Percentiles rank a stretch among this genome's conserved stretches.
phyloP scores from a whole-genome alignment of 371 early-diverging fungal species.

The Apophysomyces elegans region DNA sequence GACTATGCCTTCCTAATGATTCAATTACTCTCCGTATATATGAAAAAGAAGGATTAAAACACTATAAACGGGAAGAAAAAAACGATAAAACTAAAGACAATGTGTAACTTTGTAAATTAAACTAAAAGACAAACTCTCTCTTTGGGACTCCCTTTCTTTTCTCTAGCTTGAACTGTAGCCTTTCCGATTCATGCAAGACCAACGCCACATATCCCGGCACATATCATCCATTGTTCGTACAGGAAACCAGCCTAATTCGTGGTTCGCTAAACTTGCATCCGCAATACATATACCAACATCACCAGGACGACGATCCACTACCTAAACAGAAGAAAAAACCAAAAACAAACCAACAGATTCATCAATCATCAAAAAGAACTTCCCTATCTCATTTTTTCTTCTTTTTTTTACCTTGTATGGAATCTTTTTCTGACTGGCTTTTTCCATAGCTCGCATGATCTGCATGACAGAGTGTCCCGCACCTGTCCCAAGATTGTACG shows the following conservation, averaged over 20 bases:
- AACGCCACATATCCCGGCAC: conserved; percentile 90
- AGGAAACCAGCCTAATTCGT: conserved; percentile 80
- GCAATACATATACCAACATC: conserved; percentile 86
- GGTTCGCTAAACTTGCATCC: conserved; percentile 70
- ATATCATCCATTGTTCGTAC: conserved; percentile 74
- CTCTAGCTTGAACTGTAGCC: conserved; percentile 46
- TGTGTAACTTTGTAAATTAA: neutral
- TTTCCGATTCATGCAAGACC: conserved; percentile 75
- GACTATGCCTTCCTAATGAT: neutral
- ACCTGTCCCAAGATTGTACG: conserved; percentile 90
- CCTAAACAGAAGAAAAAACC: conserved; percentile 20
- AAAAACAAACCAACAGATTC: neutral
- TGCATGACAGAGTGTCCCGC: conserved; percentile 85
- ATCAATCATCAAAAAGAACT: neutral
- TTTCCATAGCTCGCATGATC: conserved; percentile 80
- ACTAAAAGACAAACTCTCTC: neutral
- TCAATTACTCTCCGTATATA: too few relatives aligned
- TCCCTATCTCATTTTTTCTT: too few relatives aligned
- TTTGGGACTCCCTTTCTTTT: conserved; percentile 12
- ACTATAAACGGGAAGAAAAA: neutral
- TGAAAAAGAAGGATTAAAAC: neutral
- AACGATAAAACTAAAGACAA: neutral
- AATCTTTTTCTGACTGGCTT: conserved; percentile 65
- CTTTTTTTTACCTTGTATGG: conserved; percentile 55
- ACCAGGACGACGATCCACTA: conserved; percentile 75